A percentile compares a stretch with the other conserved stretches of the same genome.
Evolutionary conservation across 2,329 filamentous ascomycete species (phyloP).

Genomic region (Fusarium tjaetaba): DNA sequence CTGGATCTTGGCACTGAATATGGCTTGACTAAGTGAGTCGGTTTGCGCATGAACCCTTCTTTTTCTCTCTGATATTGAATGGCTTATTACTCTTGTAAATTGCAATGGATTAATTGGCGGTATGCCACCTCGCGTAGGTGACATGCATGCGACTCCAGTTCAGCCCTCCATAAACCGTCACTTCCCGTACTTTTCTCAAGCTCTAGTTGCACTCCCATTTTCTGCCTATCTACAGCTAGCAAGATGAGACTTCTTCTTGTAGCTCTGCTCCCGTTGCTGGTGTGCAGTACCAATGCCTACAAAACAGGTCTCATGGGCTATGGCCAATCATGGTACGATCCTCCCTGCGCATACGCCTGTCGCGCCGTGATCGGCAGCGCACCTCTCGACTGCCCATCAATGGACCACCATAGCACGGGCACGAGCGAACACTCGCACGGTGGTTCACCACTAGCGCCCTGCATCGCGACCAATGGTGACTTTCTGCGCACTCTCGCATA

Average conservation of each 20-base stretch:
- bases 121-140: background rate
- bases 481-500: background rate
- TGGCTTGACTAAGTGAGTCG: background rate
- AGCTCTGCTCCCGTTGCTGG: background rate
- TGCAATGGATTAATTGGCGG: background rate
- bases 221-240: fast-evolving
- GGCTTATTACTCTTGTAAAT: fast-evolving
- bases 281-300: background rate
- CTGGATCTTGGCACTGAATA: background rate
- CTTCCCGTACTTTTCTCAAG: too few species aligned
- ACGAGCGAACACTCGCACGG: background rate
- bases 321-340: background rate
- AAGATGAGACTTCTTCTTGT: background rate
- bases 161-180: background rate
- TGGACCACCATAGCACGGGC: background rate
- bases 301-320: background rate
- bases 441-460: background rate
- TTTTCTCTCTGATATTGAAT: fast-evolving
- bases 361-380: background rate
- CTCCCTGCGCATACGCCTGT: background rate
- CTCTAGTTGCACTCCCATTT: fast-evolving
- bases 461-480: background rate
- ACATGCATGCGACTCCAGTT: background rate
- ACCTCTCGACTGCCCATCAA: background rate
- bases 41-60: background rate